Evolutionary conservation across 148 eudicot species (phyloP).

Genomic region (Cornus controversa): DNA sequence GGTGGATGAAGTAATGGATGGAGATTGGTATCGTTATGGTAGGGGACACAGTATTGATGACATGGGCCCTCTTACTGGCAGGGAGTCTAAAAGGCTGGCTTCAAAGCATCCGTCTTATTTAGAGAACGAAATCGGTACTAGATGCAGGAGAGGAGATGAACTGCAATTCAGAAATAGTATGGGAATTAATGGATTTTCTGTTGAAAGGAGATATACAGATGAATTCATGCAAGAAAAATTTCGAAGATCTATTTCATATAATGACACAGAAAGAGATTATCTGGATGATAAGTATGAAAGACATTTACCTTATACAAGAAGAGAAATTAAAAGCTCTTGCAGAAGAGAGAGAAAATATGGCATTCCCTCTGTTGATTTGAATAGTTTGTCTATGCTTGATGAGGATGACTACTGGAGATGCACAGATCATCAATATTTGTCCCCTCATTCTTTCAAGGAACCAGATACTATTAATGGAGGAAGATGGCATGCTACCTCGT

Average conservation of each 20-base stretch:
- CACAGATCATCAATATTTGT: conserved; percentile 3
- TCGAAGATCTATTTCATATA: conserved; percentile 10
- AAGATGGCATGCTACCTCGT: conserved; percentile 7
- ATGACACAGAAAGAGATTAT: conserved; percentile 14
- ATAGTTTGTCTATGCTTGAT: not conserved
- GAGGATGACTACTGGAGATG: conserved; percentile 17
- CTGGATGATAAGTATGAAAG: conserved; percentile 9
- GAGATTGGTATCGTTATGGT: conserved; percentile 18
- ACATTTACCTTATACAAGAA: conserved; percentile 18
- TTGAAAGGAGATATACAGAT: conserved; percentile 10
- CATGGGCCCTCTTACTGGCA: conserved; percentile 9
- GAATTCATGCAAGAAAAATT: conserved; percentile 11
- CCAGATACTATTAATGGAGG: conserved; percentile 8
- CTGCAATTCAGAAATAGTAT: conserved; percentile 8
- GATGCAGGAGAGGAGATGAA: conserved; percentile 17
- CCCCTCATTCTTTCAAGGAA: conserved; percentile 11
- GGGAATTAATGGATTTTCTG: conserved; percentile 4
- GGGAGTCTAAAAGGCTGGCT: conserved; percentile 13
- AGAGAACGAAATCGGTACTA: conserved; percentile 9
- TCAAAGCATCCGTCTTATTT: conserved; percentile 13
- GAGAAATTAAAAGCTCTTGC: conserved; percentile 19
- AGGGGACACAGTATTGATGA: conserved; percentile 12
- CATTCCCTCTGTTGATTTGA: conserved; percentile 5
- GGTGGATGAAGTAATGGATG: conserved; percentile 10
- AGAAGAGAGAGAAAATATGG: conserved; percentile 13